Percentiles rank a stretch among this genome's conserved stretches.
Conservation (phyloP, 192 early-diverging fungal genomes). For the Phlyctochytrium arcticum region DNA sequence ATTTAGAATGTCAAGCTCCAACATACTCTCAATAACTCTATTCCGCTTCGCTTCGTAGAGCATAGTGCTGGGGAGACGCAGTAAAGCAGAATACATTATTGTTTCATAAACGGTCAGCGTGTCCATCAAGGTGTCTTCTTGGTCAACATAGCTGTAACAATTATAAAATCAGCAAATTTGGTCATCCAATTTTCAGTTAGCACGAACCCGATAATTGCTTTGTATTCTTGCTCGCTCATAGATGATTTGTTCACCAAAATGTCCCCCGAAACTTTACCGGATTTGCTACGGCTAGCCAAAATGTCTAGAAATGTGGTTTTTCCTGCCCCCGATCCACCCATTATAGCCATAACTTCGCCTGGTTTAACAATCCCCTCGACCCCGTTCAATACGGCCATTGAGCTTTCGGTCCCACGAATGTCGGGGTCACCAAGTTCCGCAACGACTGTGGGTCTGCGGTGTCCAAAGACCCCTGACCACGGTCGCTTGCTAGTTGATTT, state of each 20-base stretch:
- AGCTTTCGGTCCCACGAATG: no score
- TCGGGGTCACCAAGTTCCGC: not conserved
- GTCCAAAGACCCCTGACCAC: not conserved
- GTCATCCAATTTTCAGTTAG: not conserved
- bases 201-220: conserved; percentile 36
- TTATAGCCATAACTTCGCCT: conserved; percentile 87
- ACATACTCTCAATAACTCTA: conserved; percentile 66
- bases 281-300: conserved; percentile 74
- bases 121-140: conserved; percentile 82
- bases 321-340: conserved; percentile 88
- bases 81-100: conserved; percentile 80
- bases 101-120: conserved; percentile 91
- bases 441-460: no score
- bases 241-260: conserved; percentile 77
- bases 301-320: conserved; percentile 92
- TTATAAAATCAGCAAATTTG: not conserved
- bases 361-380: conserved; percentile 74
- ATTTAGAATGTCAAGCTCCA: conserved; percentile 76
- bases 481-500: not conserved
- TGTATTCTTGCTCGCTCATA: conserved; percentile 57
- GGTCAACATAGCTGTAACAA: conserved; percentile 71
- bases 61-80: conserved; percentile 74
- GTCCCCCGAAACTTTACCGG: conserved; percentile 69
- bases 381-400: conserved; percentile 51
- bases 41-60: conserved; percentile 38